Percentiles rank a stretch among this genome's conserved stretches.
phyloP scores from a whole-genome alignment of 2,329 filamentous ascomycete species.

The Emmonsiellopsis sp. region DNA sequence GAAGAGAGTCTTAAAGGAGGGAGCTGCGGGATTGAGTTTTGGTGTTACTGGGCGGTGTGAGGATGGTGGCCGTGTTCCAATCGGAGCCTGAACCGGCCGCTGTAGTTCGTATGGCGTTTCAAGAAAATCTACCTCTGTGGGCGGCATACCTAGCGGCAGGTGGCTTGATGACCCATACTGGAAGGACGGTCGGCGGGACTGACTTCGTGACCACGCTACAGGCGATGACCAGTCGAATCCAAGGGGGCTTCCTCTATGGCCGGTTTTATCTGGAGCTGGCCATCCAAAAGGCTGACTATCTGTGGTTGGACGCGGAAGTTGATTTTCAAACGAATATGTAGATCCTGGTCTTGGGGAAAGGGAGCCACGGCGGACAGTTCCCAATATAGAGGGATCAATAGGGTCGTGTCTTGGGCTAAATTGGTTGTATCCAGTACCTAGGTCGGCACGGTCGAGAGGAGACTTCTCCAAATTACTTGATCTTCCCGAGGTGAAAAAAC shows the following conservation, averaged over 20 bases:
- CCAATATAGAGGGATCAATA: conserved; percentile 36
- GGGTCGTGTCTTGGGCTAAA: conserved; percentile 38
- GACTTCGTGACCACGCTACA: conserved; percentile 61
- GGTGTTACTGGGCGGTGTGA: conserved; percentile 47
- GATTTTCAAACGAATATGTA: conserved; percentile 45
- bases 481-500: conserved; percentile 33
- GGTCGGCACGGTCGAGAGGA: conserved; percentile 22
- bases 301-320: conserved; percentile 64
- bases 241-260: conserved; percentile 44
- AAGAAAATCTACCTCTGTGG: conserved; percentile 40
- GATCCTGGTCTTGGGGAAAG: conserved; percentile 41
- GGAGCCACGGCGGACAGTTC: conserved; percentile 32
- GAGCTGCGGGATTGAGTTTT: conserved; percentile 76
- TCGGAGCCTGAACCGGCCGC: conserved; percentile 53
- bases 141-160: conserved; percentile 43
- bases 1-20: conserved; percentile 71
- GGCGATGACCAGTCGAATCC: conserved; percentile 44
- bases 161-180: conserved; percentile 65
- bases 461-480: conserved; percentile 20
- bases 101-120: conserved; percentile 40
- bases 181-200: conserved; percentile 70
- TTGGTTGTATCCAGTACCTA: conserved; percentile 35
- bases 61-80: conserved; percentile 65
- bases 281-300: conserved; percentile 70
- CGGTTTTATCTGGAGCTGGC: conserved; percentile 43